These are phyloP conservation scores for Albugo candida DNA, from an alignment of 352 stramenopile species.

Conservation along the genomic window DNA sequence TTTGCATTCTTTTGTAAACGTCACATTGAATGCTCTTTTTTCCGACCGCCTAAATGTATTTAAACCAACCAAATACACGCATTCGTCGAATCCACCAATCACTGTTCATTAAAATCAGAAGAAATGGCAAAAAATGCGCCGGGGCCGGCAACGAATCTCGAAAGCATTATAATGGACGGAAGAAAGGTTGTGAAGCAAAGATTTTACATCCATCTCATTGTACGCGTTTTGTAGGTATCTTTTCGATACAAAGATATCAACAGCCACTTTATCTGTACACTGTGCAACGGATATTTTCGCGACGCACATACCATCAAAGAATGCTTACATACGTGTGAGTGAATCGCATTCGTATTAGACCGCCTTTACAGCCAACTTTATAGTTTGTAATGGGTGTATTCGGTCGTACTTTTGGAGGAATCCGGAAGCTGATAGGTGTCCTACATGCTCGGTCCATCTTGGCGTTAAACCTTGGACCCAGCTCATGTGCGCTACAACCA, in stretches of 20 bases:
- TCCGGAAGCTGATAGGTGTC: conserved; percentile 16
- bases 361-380: background rate
- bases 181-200: no score
- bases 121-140: no score
- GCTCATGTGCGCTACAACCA: conserved; percentile 20
- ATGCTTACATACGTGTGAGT: background rate
- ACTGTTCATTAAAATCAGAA: no score
- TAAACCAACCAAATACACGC: no score
- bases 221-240: no score
- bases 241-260: background rate
- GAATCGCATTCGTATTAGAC: background rate
- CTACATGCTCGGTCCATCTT: conserved; percentile 22
- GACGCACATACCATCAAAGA: background rate
- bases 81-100: no score
- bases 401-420: conserved; percentile 19
- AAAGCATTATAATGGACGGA: no score
- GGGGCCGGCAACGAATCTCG: no score
- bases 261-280: background rate
- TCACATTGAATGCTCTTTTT: no score
- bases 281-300: background rate
- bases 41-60: no score
- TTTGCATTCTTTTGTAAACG: background rate
- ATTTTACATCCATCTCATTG: no score
- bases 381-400: conserved; percentile 52
- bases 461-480: conserved; percentile 28